Conservation (phyloP, 2,329 filamentous ascomycete genomes). For the Capronia epimyces region DNA sequence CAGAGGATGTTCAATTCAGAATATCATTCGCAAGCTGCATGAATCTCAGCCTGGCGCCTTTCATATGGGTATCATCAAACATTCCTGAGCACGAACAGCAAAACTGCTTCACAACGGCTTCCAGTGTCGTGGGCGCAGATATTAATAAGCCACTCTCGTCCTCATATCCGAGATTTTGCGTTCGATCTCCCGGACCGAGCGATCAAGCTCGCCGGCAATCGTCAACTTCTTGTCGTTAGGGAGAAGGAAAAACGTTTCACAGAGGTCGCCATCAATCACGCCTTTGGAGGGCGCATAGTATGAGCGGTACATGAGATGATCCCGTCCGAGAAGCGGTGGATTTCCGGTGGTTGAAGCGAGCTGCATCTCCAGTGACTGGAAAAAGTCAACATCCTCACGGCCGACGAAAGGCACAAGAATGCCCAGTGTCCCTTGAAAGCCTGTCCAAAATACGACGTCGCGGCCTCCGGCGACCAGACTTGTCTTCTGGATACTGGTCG, state of each 20-base stretch:
- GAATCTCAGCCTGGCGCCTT: background rate
- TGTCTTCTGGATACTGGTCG: conserved; percentile 82
- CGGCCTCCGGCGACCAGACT: conserved; percentile 85
- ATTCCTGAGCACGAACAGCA: background rate
- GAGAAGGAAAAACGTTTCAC: conserved; percentile 81
- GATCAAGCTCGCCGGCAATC: conserved; percentile 88
- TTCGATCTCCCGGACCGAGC: conserved; percentile 88
- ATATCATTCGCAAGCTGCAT: background rate
- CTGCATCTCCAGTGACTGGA: conserved; percentile 87
- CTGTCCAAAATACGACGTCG: conserved; percentile 87
- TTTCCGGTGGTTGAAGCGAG: conserved; percentile 68
- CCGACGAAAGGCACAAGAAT: conserved; percentile 87
- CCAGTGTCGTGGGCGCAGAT: background rate
- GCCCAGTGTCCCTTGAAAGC: conserved; percentile 88
- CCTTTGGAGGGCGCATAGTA: conserved; percentile 97
- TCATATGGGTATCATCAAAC: conserved; percentile 8
- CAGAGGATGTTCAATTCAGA: background rate
- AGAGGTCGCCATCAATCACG: conserved; percentile 92
- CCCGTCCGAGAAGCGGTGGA: conserved; percentile 79
- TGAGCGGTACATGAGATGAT: conserved; percentile 90
- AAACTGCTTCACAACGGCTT: background rate
- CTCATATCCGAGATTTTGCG: conserved; percentile 77
- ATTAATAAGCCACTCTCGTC: conserved; percentile 51
- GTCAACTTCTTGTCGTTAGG: conserved; percentile 86
- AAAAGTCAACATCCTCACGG: conserved; percentile 94